Evolutionary conservation across 495 filamentous ascomycete genomes (phyloP), one percentile per base, ranked within the genome.

Genomic region (Penicillium alfredii): DNA sequence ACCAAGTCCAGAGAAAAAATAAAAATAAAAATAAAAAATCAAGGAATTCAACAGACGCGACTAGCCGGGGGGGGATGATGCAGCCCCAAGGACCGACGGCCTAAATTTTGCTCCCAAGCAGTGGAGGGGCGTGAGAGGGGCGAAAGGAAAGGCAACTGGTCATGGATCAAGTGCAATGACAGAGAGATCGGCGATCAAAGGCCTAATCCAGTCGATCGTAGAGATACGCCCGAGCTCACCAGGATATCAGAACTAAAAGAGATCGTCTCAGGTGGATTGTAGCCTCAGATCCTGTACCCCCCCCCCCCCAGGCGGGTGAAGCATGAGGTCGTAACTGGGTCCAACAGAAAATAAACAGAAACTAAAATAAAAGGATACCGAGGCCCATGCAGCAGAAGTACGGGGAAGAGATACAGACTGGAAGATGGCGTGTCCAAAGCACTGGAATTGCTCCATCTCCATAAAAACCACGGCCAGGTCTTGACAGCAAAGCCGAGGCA

Each of bases 391-490:
- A n/a, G n/a, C n/a, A 22, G 25, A 39, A 39, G 36, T 40, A 45
- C 35, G 37, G 28, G 38, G 38, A 28, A 46, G 19, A 1, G 19
- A 9, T 17, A 19, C n/a, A n/a, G n/a, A n/a, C n/a, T n/a, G n/a
- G n/a, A n/a, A n/a, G 28, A 42, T 36, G 35, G 22, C 40, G 41
- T 52, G 36, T 23, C 13, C 35, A 33, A 34, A 47, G 31, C 23
- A 35, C 25, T 27, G 11, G 30, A 21, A 32, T 25, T 13, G n/a
- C 15, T 35, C 19, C 6, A 30, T 13, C 22, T 17, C 31, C 17
- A 14, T 43, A 40, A 50, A 38, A 17, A 26, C 42, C 49, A 53
- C 43, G 47, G 33, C 43, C 51, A 40, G 33, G 5, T 27, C 20
- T 25, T 31, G n/a, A 31, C 29, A 45, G 38, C n/a, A 11, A 13